Evolutionary conservation across 768 basidiomycete species (phyloP).

Genomic region (Kwoniella sp.): DNA sequence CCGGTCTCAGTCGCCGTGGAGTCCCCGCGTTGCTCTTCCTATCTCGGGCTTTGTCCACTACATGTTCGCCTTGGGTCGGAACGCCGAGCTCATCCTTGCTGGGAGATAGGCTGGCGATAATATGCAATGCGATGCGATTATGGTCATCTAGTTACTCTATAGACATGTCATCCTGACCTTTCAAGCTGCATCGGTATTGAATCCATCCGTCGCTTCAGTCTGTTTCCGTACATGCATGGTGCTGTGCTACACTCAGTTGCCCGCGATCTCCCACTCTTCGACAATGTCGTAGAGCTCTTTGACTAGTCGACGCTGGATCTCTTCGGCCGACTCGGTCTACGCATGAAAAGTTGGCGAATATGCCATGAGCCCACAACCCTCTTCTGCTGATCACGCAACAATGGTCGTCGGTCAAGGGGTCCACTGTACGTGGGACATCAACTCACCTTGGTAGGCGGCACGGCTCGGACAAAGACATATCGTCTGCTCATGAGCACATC

Average conservation of each 20-base stretch:
- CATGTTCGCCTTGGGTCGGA: too few species aligned
- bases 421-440: slow-evolving; percentile 32
- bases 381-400: too few species aligned
- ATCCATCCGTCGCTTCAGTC: too few species aligned
- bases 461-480: slow-evolving; percentile 53
- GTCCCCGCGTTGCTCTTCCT: background rate
- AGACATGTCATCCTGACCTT: too few species aligned
- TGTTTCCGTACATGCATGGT: too few species aligned
- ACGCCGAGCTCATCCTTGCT: too few species aligned
- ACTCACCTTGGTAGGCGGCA: slow-evolving; percentile 41
- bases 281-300: slow-evolving; percentile 73
- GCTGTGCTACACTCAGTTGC: background rate
- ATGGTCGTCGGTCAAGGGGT: too few species aligned
- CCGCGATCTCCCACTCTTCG: slow-evolving; percentile 24
- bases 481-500: slow-evolving; percentile 54
- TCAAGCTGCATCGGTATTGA: too few species aligned
- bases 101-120: too few species aligned
- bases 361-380: background rate
- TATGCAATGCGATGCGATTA: too few species aligned
- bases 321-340: slow-evolving; percentile 64
- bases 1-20: background rate
- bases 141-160: too few species aligned
- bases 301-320: slow-evolving; percentile 77
- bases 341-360: background rate
- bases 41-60: background rate